Evolutionary conservation across 805 yeast species (phyloP).

Genomic region (Nakazawaea populi): DNA sequence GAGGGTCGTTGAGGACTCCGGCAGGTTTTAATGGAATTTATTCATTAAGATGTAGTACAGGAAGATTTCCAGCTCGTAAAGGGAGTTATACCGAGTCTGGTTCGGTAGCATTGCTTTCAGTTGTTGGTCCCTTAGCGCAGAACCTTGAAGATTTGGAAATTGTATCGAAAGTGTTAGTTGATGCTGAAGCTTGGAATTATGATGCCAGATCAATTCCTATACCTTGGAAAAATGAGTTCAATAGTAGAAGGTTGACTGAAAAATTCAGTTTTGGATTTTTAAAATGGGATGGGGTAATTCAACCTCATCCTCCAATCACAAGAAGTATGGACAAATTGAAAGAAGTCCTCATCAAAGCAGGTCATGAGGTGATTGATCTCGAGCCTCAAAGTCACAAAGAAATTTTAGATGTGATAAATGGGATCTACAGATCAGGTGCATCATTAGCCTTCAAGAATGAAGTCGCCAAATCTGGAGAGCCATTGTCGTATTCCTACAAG

Average conservation of each 20-base stretch:
- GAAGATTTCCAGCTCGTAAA: conserved; percentile 37
- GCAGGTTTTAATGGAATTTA: conserved; percentile 47
- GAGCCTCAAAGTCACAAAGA: conserved; percentile 22
- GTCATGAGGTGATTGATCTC: conserved; percentile 38
- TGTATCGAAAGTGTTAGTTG: conserved; percentile 39
- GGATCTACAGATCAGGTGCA: conserved; percentile 14
- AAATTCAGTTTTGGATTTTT: conserved; percentile 42
- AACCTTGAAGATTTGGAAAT: conserved; percentile 43
- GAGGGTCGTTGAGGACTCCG: conserved; percentile 54
- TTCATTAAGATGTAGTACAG: conserved; percentile 44
- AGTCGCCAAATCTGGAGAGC: conserved; percentile 24
- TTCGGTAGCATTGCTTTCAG: conserved; percentile 34
- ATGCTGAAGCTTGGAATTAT: conserved; percentile 48
- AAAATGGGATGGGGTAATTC: conserved; percentile 35
- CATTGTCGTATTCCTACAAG: conserved; percentile 17
- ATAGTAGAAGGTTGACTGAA: conserved; percentile 21
- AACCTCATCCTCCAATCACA: conserved; percentile 51
- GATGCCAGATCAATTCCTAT: conserved; percentile 44
- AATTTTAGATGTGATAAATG: neutral
- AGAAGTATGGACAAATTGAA: conserved; percentile 33
- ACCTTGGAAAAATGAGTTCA: conserved; percentile 37
- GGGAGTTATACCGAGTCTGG: conserved; percentile 32
- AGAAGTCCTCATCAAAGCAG: conserved; percentile 23
- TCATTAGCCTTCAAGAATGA: conserved; percentile 19
- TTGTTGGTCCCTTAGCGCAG: conserved; percentile 42